These are phyloP conservation scores for Entonaema liquescens DNA, from an alignment of 495 filamentous ascomycete genomes.

Conservation along the genomic window DNA sequence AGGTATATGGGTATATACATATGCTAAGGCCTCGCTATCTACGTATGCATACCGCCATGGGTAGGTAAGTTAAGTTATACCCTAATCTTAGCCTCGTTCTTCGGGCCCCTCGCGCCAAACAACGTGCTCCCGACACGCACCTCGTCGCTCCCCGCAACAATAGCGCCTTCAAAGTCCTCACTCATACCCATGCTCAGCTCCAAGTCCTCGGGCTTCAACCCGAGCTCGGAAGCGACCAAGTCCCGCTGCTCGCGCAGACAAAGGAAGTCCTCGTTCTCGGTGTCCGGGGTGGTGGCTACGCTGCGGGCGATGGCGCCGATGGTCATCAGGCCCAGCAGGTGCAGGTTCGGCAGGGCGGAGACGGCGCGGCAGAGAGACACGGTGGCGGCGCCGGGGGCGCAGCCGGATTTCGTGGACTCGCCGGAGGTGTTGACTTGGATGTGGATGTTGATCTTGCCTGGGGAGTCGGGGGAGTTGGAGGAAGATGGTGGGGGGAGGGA, in stretches of 20 bases:
- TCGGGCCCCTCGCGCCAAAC: constrained; percentile 82
- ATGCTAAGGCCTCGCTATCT: no score
- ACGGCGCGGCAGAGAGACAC: constrained; percentile 69
- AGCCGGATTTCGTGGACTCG: constrained; percentile 84
- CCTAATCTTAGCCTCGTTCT: constrained; percentile 71
- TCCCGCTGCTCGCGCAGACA: constrained; percentile 75
- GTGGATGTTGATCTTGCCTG: constrained; percentile 72
- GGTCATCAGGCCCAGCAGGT: constrained; percentile 89
- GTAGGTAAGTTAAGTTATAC: constrained; percentile 41
- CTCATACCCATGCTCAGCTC: constrained; percentile 86
- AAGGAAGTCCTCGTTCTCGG: constrained; percentile 87
- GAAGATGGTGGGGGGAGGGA: constrained; percentile 30
- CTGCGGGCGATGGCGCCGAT: constrained; percentile 93
- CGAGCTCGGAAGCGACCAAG: constrained; percentile 58
- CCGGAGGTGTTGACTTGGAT: constrained; percentile 96
- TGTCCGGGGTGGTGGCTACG: constrained; percentile 71
- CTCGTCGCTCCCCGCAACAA: constrained; percentile 83
- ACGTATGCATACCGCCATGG: no score
- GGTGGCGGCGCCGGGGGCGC: constrained; percentile 68
- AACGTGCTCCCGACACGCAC: constrained; percentile 96
- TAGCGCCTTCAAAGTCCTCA: constrained; percentile 91
- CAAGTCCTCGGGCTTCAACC: constrained; percentile 45
- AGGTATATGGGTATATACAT: neutral
- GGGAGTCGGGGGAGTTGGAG: constrained; percentile 4
- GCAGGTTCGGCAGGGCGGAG: constrained; percentile 74